Evolutionary conservation across 2,329 filamentous ascomycete genomes (phyloP), one percentile per base, ranked within the genome.

Genomic region (Fonsecaea nubica): DNA sequence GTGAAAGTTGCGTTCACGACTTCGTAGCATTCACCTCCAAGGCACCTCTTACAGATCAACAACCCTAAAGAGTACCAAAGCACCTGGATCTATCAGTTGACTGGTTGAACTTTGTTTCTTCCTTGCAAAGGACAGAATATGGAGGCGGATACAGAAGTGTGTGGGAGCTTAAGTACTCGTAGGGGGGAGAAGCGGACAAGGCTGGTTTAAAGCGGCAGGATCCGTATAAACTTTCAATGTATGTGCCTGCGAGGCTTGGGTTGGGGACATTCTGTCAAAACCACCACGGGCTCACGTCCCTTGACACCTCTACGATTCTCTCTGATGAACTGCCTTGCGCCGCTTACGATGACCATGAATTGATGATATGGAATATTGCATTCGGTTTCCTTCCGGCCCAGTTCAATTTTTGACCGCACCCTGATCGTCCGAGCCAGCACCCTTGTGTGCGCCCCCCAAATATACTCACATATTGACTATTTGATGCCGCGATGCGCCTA

Each of bases 401-500:
- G 36, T 45, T 56, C 56, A 35, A 45, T 55, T 48, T 55, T 38
- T 21, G 40, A 52, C 30, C 40, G 54, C 50, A 45, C 42, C 63
- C 38, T 42, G 25, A 32, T 35, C 18, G 12, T 6, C 21, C 50
- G n/a, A 52, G 13, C 52, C 30, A 33, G 30, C 30, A 56, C 35
- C 53, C 35, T 59, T 64, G 64, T 61, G 64, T 57, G 64, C 64
- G 36, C 54, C 32, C 15, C 48, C 35, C n/a, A 30, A 64, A 61
- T 42, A 21, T 58, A 56, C 56, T 38, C 15, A 18, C 45, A 33
- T 54, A 45, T 38, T 50, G 21, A 62, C 30, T 54, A 36, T 53
- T 53, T 58, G 36, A 62, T 56, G 58, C 35, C 63, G 56, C 56
- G 25, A 73, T 73, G 72, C 68, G 72, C 56, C 62, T 73, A 36